Evolutionary conservation across 257 asterid genomes (phyloP).

Genomic region (Solanum dulcamara): DNA sequence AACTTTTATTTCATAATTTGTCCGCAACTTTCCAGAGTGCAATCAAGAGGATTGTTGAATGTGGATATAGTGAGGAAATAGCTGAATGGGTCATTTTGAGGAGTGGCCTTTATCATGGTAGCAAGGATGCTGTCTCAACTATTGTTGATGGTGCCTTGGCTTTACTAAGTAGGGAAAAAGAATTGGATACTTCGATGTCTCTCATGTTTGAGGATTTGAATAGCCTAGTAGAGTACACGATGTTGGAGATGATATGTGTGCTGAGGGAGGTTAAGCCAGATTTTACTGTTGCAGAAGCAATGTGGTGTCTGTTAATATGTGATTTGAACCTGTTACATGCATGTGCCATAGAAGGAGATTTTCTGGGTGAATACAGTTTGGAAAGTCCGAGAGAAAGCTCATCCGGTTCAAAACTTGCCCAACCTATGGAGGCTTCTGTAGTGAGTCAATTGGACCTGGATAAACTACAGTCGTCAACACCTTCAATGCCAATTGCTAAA

Average conservation of each 20-base stretch:
- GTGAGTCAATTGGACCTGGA: slow-evolving; percentile 11
- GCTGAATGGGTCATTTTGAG: slow-evolving; percentile 64
- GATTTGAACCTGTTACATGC: slow-evolving; percentile 46
- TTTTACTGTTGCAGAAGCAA: slow-evolving; percentile 35
- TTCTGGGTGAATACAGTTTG: slow-evolving; percentile 9
- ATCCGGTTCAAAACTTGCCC: slow-evolving; percentile 1
- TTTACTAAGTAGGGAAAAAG: slow-evolving; percentile 34
- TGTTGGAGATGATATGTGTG: slow-evolving; percentile 53
- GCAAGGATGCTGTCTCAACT: slow-evolving; percentile 49
- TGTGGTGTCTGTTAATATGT: slow-evolving; percentile 51
- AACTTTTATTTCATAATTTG: slow-evolving; percentile 34
- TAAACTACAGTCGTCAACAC: slow-evolving; percentile 12
- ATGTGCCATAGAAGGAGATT: slow-evolving; percentile 23
- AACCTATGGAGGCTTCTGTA: slow-evolving; percentile 15
- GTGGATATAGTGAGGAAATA: slow-evolving; percentile 42
- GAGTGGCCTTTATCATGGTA: slow-evolving; percentile 49
- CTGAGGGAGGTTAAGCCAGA: slow-evolving; percentile 43
- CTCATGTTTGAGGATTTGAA: slow-evolving; percentile 41
- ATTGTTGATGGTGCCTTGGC: slow-evolving; percentile 59
- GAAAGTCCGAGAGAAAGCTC: slow-evolving; percentile 19
- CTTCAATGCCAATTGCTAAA: slow-evolving; percentile 4
- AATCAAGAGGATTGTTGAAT: slow-evolving; percentile 40
- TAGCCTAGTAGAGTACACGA: slow-evolving; percentile 45
- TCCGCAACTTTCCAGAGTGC: slow-evolving; percentile 31
- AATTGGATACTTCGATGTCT: slow-evolving; percentile 12